Evolutionary conservation across 768 basidiomycete genomes (phyloP).

Genomic region (Lentinula boryana): DNA sequence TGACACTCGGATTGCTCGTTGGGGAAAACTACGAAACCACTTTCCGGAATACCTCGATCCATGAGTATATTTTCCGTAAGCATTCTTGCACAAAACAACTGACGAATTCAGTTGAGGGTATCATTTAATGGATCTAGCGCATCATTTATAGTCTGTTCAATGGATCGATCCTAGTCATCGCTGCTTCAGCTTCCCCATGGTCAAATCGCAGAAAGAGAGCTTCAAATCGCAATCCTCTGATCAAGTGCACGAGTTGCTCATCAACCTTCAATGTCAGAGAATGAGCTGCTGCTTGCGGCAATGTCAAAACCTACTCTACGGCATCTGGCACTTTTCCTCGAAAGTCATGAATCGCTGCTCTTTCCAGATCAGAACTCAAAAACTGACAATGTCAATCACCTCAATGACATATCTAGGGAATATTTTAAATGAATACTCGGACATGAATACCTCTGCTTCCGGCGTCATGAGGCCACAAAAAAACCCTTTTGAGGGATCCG

Average conservation of each 20-base stretch:
- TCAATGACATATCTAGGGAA: neutral
- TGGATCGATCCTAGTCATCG: neutral
- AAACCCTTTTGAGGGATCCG: neutral
- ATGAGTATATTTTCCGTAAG: too few species aligned
- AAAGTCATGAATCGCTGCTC: neutral
- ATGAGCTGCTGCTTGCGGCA: neutral
- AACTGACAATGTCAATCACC: slow-evolving; percentile 3
- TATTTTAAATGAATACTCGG: neutral
- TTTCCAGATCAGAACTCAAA: neutral
- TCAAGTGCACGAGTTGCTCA: neutral
- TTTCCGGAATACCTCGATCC: neutral
- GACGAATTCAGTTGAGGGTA: too few species aligned
- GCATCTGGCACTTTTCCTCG: neutral
- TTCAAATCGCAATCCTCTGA: neutral
- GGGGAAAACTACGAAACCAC: neutral
- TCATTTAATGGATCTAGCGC: too few species aligned
- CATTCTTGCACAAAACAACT: too few species aligned
- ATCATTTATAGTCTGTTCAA: neutral
- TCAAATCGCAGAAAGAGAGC: neutral
- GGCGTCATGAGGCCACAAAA: slow-evolving; percentile 3
- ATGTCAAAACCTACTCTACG: neutral
- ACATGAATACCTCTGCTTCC: neutral
- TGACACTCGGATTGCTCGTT: neutral
- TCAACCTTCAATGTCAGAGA: neutral
- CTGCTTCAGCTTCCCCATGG: neutral